Base-by-base conservation (phyloP, 1,284 basidiomycete genomes). In the Phellinidium pouzarii region DNA sequence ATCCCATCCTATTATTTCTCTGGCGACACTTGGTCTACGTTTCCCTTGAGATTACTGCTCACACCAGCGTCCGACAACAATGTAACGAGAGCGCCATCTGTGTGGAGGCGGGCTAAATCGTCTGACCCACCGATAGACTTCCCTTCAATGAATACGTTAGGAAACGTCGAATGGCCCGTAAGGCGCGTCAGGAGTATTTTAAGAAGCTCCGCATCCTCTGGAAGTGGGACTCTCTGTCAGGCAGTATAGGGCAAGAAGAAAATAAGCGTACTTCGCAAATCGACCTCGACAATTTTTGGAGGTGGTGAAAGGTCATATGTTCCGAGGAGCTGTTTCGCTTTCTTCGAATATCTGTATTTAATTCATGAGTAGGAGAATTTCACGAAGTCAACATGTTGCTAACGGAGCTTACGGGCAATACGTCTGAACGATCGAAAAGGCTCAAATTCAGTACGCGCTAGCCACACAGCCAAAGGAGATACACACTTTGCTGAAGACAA, bases 401-500 rank as follows among this genome's bases (percentile, higher is more conserved):
- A 26, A 37, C 26, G 40, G 17, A 2, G 67, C 76, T 59, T 57
- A 81, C 85, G 79, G 80, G 75, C 88, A 91, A 61, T 80, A 85
- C 17, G 85, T 75, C 81, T 85, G 54, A n/a, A 19, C 42, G 14
- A 34, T 40, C 46, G 26, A 19, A 42, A 29, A 34, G 31, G 14
- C 31, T 8, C 11, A 25, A 22, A 48, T 55, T 37, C 37, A 54
- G 26, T 26, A 44, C 25, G 52, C 14, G 25, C 12, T 17, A 42
- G 27, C 11, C 50, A 31, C 12, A 27, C 9, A 19, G 37, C 22
- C 54, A 42, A 37, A 25, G 19, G 26, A 38, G 12, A 22, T 19
- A 62, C 70, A 19, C 45, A 82, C 86, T 74, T 91, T 91, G 73
- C 87, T 89, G 61, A 91, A 91, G 12, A 91, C 79, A 44, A 91